A percentile compares a stretch with the other conserved stretches of the same genome.
Conservation (phyloP, 768 basidiomycete genomes). For the Piloderma croceum region DNA sequence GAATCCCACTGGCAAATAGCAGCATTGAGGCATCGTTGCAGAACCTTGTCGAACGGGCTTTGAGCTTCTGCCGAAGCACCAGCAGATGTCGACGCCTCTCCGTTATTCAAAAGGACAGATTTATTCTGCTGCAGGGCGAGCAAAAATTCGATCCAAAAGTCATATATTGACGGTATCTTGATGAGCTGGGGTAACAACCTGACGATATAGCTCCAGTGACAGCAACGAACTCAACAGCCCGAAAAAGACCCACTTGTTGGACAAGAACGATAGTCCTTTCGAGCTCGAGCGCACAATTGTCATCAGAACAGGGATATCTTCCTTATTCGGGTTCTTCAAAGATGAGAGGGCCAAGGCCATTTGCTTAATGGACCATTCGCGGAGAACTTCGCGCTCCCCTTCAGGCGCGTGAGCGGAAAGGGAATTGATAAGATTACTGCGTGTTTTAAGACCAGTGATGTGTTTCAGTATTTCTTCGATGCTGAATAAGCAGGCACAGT, state of each 20-base stretch:
- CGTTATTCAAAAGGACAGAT: too few relatives aligned
- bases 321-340: neutral
- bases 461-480: neutral
- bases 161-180: conserved; percentile 1
- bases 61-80: neutral
- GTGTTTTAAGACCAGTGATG: neutral
- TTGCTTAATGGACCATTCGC: neutral
- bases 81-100: neutral
- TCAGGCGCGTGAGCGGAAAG: too few relatives aligned
- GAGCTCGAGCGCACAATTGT: neutral
- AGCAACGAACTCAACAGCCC: neutral
- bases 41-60: neutral
- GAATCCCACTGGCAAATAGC: neutral
- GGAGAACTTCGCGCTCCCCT: neutral
- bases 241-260: neutral
- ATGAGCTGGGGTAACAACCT: conserved; percentile 4
- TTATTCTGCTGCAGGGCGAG: too few relatives aligned
- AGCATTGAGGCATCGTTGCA: neutral
- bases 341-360: neutral
- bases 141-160: neutral
- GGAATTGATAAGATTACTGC: neutral
- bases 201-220: neutral
- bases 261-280: neutral
- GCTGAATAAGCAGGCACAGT: neutral
- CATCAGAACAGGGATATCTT: neutral